Percentiles rank a stretch among this genome's conserved stretches.
phyloP scores from a whole-genome alignment of 2,329 filamentous ascomycete species.

The Alternaria panax region DNA sequence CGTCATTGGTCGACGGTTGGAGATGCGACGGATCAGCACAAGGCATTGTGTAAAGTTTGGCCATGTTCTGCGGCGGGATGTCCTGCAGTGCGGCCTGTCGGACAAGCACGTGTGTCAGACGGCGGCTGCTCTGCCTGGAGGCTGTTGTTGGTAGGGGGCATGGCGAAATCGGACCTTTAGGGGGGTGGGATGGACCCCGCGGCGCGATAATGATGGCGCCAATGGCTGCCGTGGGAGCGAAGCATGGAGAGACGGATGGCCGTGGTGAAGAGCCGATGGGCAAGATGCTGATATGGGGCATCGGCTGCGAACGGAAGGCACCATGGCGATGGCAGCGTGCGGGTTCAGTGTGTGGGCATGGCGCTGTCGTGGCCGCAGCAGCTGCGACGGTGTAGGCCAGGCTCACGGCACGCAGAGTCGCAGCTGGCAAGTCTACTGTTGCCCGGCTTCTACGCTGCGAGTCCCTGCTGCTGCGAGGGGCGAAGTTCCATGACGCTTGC shows the following conservation, averaged over 20 bases:
- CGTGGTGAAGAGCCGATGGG: slow-evolving; percentile 13
- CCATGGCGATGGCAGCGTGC: slow-evolving; percentile 2
- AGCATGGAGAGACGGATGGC: slow-evolving; percentile 39
- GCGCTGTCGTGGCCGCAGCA: background rate
- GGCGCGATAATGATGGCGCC: slow-evolving; percentile 45
- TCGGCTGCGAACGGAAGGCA: slow-evolving; percentile 41
- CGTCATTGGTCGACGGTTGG: slow-evolving; percentile 8
- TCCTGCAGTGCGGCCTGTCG: slow-evolving; percentile 13
- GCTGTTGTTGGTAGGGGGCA: slow-evolving; percentile 8
- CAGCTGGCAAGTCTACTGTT: background rate
- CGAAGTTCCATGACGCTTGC: slow-evolving; percentile 20
- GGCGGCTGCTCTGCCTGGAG: slow-evolving; percentile 15
- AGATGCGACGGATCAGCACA: background rate
- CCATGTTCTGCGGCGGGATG: slow-evolving; percentile 12
- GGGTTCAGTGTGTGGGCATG: background rate
- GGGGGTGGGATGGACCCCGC: slow-evolving; percentile 32
- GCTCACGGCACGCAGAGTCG: background rate
- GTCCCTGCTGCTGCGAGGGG: slow-evolving; percentile 17
- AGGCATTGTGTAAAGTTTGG: background rate
- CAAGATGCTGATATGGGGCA: slow-evolving; percentile 21
- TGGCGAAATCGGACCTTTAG: slow-evolving; percentile 41
- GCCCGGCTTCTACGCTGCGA: slow-evolving; percentile 21
- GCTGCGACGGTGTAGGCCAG: background rate
- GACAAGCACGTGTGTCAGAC: slow-evolving; percentile 19
- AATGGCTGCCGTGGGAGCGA: slow-evolving; percentile 35